Percentiles rank a stretch among this genome's conserved stretches.
phyloP scores from a whole-genome alignment of 371 early-diverging fungal genomes.

The Mucor lusitanicus region DNA sequence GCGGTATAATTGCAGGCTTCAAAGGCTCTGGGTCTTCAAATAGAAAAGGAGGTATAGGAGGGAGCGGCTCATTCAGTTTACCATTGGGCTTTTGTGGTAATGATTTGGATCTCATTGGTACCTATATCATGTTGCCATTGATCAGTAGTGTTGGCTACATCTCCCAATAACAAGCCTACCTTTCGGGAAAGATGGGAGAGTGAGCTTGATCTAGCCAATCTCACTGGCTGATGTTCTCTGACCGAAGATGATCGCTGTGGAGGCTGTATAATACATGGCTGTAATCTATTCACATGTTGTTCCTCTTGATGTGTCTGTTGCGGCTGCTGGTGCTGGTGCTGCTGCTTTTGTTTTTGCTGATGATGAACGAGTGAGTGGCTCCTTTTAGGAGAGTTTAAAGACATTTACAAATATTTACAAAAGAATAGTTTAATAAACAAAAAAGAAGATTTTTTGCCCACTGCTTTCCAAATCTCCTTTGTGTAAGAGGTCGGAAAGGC shows the following conservation, averaged over 20 bases:
- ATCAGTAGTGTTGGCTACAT: neutral
- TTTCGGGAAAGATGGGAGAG: constrained; percentile 1
- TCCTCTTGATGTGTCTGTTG: neutral
- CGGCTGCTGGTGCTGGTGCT: neutral
- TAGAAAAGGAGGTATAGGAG: constrained; percentile 2
- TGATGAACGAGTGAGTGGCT: constrained; percentile 23
- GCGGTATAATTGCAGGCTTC: constrained; percentile 3
- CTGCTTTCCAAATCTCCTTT: neutral
- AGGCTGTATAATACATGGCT: neutral
- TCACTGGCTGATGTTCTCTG: neutral
- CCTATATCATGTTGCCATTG: neutral
- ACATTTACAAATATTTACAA: neutral
- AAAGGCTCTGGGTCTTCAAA: neutral
- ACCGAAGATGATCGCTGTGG: neutral
- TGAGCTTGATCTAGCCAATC: constrained; percentile 13
- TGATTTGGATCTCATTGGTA: constrained; percentile 13
- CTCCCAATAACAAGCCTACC: neutral
- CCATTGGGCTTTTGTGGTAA: constrained; percentile 7
- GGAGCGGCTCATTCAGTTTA: neutral
- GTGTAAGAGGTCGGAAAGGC: neutral
- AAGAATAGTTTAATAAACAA: neutral
- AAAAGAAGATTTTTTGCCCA: neutral
- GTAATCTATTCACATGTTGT: neutral
- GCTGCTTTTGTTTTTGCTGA: neutral
- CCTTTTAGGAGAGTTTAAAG: constrained; percentile 6